These are phyloP conservation scores for Biscogniauxia mediterranea DNA, from an alignment of 2,329 filamentous ascomycete genomes.

Conservation along the genomic window DNA sequence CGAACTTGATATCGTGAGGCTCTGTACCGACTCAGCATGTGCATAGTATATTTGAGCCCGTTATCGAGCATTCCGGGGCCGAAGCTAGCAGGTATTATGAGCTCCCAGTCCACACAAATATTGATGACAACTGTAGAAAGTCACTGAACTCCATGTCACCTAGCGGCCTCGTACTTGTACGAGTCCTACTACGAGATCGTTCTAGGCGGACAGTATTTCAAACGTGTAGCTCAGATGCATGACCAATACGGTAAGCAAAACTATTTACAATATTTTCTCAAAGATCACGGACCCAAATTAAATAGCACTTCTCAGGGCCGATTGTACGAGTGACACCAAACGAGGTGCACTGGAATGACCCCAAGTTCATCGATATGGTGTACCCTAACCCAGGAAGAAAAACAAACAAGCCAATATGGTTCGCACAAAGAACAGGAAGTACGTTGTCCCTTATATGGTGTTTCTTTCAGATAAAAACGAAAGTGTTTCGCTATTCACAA, in stretches of 20 bases:
- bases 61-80: too few species aligned
- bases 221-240: constrained; percentile 34
- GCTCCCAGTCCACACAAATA: too few species aligned
- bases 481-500: too few species aligned
- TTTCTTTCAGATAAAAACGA: too few species aligned
- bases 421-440: constrained; percentile 11
- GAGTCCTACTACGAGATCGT: constrained; percentile 37
- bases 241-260: constrained; percentile 29
- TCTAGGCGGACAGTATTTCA: constrained; percentile 31
- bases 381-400: constrained; percentile 1
- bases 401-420: constrained; percentile 9
- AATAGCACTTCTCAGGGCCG: too few species aligned
- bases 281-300: too few species aligned
- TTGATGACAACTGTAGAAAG: too few species aligned
- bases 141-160: too few species aligned
- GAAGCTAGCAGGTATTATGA: too few species aligned
- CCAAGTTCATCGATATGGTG: constrained; percentile 3
- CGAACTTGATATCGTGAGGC: too few species aligned
- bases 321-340: constrained; percentile 8
- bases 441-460: background rate
- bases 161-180: constrained; percentile 30
- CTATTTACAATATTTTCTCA: background rate
- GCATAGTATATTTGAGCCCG: too few species aligned
- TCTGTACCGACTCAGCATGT: too few species aligned
- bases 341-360: constrained; percentile 10